Conservation (phyloP, 257 asterid species). For the Ocimum tenuiflorum region DNA sequence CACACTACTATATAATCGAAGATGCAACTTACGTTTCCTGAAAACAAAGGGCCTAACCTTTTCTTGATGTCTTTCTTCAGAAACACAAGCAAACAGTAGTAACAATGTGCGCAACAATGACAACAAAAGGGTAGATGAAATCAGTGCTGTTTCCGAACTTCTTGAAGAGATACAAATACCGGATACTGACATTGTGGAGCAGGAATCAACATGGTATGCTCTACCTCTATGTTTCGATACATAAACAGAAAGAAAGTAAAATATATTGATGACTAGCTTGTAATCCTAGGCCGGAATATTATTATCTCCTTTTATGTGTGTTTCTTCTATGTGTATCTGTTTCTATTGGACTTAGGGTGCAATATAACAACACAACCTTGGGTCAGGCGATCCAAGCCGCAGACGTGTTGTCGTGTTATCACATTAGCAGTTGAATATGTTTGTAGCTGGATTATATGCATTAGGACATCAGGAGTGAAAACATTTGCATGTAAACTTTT, state of each 20-base stretch:
- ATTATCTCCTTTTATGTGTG: neutral
- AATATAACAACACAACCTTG: neutral
- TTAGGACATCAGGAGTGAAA: too few species aligned
- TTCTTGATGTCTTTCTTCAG: conserved; percentile 30
- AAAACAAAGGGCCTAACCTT: neutral
- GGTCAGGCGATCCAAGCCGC: too few species aligned
- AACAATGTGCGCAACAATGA: conserved; percentile 12
- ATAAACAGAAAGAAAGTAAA: neutral
- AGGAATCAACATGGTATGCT: conserved; percentile 36
- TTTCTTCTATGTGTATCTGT: neutral
- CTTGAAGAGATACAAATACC: conserved; percentile 34
- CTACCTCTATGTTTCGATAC: conserved; percentile 5
- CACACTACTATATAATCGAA: neutral
- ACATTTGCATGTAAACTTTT: too few species aligned
- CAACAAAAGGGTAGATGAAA: conserved; percentile 28
- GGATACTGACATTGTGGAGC: conserved; percentile 29
- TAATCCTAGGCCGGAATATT: too few species aligned
- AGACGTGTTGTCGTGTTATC: too few species aligned
- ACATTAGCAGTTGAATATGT: too few species aligned
- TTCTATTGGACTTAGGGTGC: neutral
- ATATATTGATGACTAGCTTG: neutral
- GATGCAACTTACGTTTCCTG: neutral
- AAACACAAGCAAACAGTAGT: conserved; percentile 21
- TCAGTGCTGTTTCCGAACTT: conserved; percentile 35
- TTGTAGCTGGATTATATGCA: too few species aligned